Conservation (phyloP, 345 rosid genomes). For the Odontarrhena argentea region DNA sequence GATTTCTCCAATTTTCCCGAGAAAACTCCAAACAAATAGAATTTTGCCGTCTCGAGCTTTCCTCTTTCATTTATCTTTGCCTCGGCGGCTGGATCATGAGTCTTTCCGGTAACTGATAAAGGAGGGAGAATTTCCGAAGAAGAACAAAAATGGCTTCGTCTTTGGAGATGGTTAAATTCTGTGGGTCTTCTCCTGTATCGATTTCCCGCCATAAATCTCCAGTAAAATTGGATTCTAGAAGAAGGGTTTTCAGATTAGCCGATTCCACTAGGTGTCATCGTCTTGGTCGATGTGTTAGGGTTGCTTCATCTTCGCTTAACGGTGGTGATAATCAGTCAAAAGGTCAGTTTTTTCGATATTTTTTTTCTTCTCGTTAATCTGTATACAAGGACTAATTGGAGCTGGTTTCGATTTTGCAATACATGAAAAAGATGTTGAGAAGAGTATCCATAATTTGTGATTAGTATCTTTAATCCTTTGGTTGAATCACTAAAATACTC, state of each 20-base stretch:
- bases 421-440: too few relatives aligned
- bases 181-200: slow-evolving; percentile 53
- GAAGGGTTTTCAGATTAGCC: slow-evolving; percentile 38
- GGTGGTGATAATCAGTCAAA: slow-evolving; percentile 60
- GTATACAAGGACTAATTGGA: background rate
- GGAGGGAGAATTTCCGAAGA: background rate
- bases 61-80: background rate
- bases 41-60: slow-evolving; percentile 11
- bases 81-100: slow-evolving; percentile 25
- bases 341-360: slow-evolving; percentile 47
- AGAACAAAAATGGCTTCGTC: slow-evolving; percentile 34
- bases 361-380: background rate
- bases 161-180: slow-evolving; percentile 49
- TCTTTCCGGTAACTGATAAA: slow-evolving; percentile 29
- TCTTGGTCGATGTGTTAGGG: slow-evolving; percentile 38
- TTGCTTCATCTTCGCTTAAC: slow-evolving; percentile 54
- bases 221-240: slow-evolving; percentile 42
- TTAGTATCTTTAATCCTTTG: too few relatives aligned
- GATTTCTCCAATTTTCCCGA: background rate
- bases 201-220: slow-evolving; percentile 50
- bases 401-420: background rate
- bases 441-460: too few relatives aligned
- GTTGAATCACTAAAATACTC: too few relatives aligned
- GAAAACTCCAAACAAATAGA: slow-evolving; percentile 20
- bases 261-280: slow-evolving; percentile 33